These are phyloP conservation scores for Cyclotella baltica DNA, from an alignment of 108 stramenopile species.

Conservation along the genomic window DNA sequence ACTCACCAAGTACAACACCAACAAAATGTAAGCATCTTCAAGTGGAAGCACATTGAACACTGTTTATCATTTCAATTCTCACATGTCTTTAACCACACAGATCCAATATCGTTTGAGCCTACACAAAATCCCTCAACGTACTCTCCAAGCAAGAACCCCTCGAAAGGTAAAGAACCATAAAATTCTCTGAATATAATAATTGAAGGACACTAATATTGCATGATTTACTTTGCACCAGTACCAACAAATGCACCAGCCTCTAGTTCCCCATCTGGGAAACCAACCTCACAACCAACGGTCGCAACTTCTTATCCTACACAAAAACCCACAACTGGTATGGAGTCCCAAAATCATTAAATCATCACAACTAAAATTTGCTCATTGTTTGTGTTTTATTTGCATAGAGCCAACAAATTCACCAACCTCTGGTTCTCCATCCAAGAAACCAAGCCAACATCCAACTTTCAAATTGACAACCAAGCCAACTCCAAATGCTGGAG, in stretches of 20 bases:
- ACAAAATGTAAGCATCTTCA: neutral
- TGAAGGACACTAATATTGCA: too few relatives aligned
- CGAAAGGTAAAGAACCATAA: neutral
- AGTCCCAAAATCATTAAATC: too few relatives aligned
- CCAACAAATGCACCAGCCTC: too few relatives aligned
- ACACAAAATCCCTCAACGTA: neutral
- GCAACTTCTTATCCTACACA: too few relatives aligned
- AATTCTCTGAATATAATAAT: neutral
- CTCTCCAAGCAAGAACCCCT: neutral
- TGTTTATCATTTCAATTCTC: neutral
- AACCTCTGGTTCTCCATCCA: constrained; percentile 9
- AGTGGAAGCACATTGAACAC: too few relatives aligned
- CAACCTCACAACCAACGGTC: too few relatives aligned
- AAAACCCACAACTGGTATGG: too few relatives aligned
- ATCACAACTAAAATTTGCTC: too few relatives aligned
- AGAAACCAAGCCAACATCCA: neutral
- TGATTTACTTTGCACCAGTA: too few relatives aligned
- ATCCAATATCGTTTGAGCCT: neutral
- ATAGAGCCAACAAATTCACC: constrained; percentile 9
- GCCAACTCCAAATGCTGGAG: constrained; percentile 9
- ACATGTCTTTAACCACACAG: neutral
- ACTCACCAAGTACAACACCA: neutral
- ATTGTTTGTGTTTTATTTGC: neutral
- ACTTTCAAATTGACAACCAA: too few relatives aligned
- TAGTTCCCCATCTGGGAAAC: too few relatives aligned